Base-by-base conservation (phyloP, 441 rosid genomes). In the Populus hybrid region DNA sequence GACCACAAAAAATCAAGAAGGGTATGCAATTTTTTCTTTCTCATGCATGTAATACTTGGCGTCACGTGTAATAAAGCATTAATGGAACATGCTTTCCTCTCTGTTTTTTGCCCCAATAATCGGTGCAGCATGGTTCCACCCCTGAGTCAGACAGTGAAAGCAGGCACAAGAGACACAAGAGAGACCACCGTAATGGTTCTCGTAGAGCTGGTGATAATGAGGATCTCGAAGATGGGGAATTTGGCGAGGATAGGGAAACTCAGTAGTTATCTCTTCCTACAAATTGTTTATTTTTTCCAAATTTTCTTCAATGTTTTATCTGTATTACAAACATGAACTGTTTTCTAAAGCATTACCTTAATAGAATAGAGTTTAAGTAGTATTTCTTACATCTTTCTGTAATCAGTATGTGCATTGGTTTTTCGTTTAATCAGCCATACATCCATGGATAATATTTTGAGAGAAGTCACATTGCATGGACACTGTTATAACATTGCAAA, bases 191-290 rank as follows among this genome's bases (percentile, higher is more conserved):
- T 23, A 86, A 86, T 69, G 88, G 86, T 76, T 89, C 86, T 74
- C 87, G 85, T 65, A 93, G 84, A 82, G 83, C 77, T 76, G 83
- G 84, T 74, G 87, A 85, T 80, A 86, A 80, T 4, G 89, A 86
- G 75, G 96, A 94, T 75, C 97, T 91, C 75, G 97, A 93, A 91
- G 99, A 95, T 81, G 98, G 98, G 70, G 98, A 95, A 78, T 90
- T 88, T 73, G 90, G 89, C 9, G 86, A 86, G 83, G 91, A 90
- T 73, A 88, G 84, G 81, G 87, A 81, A 84, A 84, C 86, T 70
- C 79, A 73, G 82, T 86, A 88, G 84, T 80, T 78, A 50, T 80
- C 64, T 81, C 8, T 19, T 79, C 71, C 42, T 71, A 69, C 74
- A 74, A 73, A 61, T 80, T 69, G 67, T 71, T 76, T 70, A 26